phyloP scores from a whole-genome alignment of 2,329 filamentous ascomycete genomes.

The Venturia oleaginea region DNA sequence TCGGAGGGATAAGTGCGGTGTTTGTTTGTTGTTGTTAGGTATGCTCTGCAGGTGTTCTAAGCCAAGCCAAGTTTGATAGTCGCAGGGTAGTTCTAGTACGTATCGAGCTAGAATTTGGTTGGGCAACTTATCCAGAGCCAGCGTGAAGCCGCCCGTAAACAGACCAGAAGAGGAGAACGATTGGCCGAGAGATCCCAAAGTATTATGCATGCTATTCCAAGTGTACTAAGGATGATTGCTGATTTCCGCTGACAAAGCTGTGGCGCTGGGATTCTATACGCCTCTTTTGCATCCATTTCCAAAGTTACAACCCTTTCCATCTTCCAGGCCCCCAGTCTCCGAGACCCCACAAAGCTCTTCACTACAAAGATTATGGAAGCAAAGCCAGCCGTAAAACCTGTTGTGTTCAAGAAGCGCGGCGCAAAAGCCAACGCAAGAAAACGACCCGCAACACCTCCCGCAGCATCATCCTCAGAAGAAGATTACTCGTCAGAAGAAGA shows the following conservation, averaged over 20 bases:
- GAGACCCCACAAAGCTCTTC: neutral
- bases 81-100: neutral
- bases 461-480: constrained; percentile 49
- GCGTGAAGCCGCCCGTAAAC: neutral
- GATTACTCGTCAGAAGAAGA: constrained; percentile 70
- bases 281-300: neutral
- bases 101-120: neutral
- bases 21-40: neutral
- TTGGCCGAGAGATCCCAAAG: neutral
- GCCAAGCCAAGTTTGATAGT: no score
- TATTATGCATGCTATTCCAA: neutral
- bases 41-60: no score
- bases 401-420: constrained; percentile 79
- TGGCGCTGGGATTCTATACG: neutral
- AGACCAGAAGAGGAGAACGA: neutral
- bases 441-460: constrained; percentile 68
- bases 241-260: neutral
- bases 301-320: neutral
- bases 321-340: neutral
- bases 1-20: neutral
- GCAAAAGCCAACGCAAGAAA: constrained; percentile 74
- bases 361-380: neutral
- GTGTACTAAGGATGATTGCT: neutral
- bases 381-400: constrained; percentile 19
- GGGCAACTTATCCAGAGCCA: neutral